Evolutionary conservation across 2,329 filamentous ascomycete species (phyloP), one percentile per base, ranked within the genome.

Genomic region (Rutstroemia sydowiana): DNA sequence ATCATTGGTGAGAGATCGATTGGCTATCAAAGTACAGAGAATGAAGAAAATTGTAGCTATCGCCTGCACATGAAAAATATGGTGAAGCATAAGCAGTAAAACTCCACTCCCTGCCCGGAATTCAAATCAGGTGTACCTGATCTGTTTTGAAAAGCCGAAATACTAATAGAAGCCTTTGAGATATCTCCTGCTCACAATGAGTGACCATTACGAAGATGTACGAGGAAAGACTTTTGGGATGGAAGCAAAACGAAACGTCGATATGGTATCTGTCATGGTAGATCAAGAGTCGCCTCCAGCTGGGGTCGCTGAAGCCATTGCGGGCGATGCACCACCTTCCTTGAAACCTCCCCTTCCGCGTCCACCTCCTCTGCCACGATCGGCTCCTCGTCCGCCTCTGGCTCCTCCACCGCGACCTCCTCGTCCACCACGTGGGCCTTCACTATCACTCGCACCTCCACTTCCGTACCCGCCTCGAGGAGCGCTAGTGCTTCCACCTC

Each of bases 381-480:
- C 76, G 57, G 74, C 71, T 54, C 78, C 74, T 55, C 77, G 71
- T 55, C 75, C 72, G 56, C 78, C 73, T 55, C 78, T 74, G 52
- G 79, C 71, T 51, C 73, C 72, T 52, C 75, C 84, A 65, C 34
- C 18, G 34, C 83, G 85, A 51, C 71, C 71, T 58, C 78, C 73
- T 61, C 78, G 74, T 18, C 73, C 72, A 34, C 73, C 74, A 43
- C 77, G 75, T 26, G 76, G 77, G 49, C 79, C 77, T 55, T 81
- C 77, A 54, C 88, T 85, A 57, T 90, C 87, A 60, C 85, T 87
- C 55, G 84, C 91, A 53, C 88, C 87, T 51, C 86, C 87, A 65
- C 89, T 95, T 61, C 88, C 84, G 73, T 95, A 95, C 54, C 88
- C 89, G 61, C 85, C 87, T 52, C 79, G 78, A 43, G 65, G 59